Evolutionary conservation across 768 basidiomycete genomes (phyloP), one percentile per base, ranked within the genome.

Genomic region (Pleurotus cornucopiae): DNA sequence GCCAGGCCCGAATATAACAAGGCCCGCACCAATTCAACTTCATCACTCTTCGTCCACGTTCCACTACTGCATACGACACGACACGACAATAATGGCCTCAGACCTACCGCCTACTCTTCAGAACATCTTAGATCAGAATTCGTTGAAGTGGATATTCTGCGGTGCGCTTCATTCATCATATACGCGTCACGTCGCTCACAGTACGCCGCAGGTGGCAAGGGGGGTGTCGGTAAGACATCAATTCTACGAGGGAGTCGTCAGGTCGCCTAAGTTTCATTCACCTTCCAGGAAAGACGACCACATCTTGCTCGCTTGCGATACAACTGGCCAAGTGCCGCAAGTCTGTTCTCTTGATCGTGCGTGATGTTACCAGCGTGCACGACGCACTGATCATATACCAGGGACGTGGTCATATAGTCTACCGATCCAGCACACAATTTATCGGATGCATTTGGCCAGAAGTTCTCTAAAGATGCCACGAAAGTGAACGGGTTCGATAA

Each of bases 401-500:
- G 56, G 25, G 45, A 53, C 23, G 52, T 26, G 48, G 20, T 47
- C 44, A 21, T 25, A 49, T 56, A 97, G 94, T 98, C 96, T 6
- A 99, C 97, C 6, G 97, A 99, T 73, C 97, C 97, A n/a, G 97
- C 97, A 38, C 97, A 99, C 78, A 99, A 99, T 72, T 76, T 99
- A 41, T 98, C 95, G 7, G 96, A 99, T 72, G 94, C 97, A 13
- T 98, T 98, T 70, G 91, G 93, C 18, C 97, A 99, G 68, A 98
- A 99, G 76, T 99, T 99, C 75, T 93, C 91, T 58, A 98, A 98
- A 67, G 97, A 99, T 69, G 97, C 97, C 30, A 98, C 94, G 6
- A 91, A 91, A 72, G 97, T 98, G 53, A 97, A 96, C 65, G 97
- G 97, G 6, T 98, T 98, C 64, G 85, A 91, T 58, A 99, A 99